A percentile compares a stretch with the other conserved stretches of the same genome.
Conservation (phyloP, 2,329 filamentous ascomycete genomes). For the Trichoderma endophyticum region DNA sequence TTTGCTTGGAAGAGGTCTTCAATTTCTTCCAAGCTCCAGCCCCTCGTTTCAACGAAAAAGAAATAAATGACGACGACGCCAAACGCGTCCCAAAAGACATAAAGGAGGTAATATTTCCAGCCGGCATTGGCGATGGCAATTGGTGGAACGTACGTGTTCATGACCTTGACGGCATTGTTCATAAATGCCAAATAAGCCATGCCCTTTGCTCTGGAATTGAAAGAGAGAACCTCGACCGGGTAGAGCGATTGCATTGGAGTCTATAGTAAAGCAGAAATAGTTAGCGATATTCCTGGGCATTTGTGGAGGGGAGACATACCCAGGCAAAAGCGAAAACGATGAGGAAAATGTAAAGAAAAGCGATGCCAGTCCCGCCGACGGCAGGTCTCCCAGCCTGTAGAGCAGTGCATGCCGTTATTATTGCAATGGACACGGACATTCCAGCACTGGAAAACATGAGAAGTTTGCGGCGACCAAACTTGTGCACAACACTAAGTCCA, state of each 20-base stretch:
- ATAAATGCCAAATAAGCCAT: conserved; percentile 2
- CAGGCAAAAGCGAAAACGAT: not conserved
- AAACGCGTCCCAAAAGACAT: conserved; percentile 3
- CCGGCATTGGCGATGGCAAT: conserved; percentile 2
- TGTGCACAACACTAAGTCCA: not conserved
- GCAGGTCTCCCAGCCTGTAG: not conserved
- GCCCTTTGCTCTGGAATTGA: not conserved
- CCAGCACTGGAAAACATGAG: conserved; percentile 6
- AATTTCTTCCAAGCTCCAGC: conserved; percentile 5
- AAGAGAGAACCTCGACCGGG: not conserved
- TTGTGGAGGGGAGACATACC: not conserved
- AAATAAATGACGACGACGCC: conserved; percentile 1
- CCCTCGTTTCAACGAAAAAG: not conserved
- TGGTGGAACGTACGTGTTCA: not conserved
- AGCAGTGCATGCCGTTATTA: not conserved
- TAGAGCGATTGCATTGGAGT: conserved; percentile 5
- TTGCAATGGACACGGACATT: not conserved
- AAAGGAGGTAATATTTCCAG: not conserved
- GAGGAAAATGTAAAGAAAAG: not conserved
- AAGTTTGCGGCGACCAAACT: not conserved
- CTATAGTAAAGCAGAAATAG: not conserved
- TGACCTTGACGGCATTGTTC: conserved; percentile 5
- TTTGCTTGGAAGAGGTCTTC: not conserved
- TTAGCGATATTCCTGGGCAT: not conserved
- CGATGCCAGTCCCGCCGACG: not conserved